Percentiles rank a stretch among this genome's conserved stretches.
Evolutionary conservation across 306 rosid genomes (phyloP).

Genomic region (Cicer judaicum): DNA sequence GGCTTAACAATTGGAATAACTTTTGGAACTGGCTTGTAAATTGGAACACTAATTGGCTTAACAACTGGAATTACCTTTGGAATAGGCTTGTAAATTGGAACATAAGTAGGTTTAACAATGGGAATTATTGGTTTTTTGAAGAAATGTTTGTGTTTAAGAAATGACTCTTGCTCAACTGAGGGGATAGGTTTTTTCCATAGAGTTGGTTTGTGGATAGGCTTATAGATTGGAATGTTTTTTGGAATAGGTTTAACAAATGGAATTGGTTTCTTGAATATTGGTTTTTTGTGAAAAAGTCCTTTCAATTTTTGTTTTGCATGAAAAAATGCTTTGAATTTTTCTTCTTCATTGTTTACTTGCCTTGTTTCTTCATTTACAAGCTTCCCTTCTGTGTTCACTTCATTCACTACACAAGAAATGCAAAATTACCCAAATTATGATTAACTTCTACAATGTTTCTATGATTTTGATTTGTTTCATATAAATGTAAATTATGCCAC

Average conservation of each 20-base stretch:
- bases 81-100: conserved; percentile 15
- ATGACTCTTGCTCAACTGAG: not conserved
- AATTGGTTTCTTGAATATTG: conserved; percentile 18
- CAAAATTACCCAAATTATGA: not conserved
- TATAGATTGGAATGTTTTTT: not conserved
- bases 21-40: conserved; percentile 33
- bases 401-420: conserved; percentile 27
- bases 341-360: conserved; percentile 45
- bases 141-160: not conserved
- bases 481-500: not conserved
- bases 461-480: not conserved
- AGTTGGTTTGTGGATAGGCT: not conserved
- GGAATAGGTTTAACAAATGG: conserved; percentile 34
- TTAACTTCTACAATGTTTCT: not conserved
- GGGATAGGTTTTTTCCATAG: conserved; percentile 13
- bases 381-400: conserved; percentile 31
- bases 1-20: conserved; percentile 37
- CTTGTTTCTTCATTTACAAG: conserved; percentile 17
- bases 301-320: conserved; percentile 26
- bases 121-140: conserved; percentile 35
- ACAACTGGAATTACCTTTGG: conserved; percentile 14
- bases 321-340: conserved; percentile 47
- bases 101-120: conserved; percentile 8
- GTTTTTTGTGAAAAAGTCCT: conserved; percentile 39
- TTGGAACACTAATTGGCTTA: conserved; percentile 27